phyloP scores from a whole-genome alignment of 225 moss, liverwort and hornwort species.

The Takakia lepidozioides region DNA sequence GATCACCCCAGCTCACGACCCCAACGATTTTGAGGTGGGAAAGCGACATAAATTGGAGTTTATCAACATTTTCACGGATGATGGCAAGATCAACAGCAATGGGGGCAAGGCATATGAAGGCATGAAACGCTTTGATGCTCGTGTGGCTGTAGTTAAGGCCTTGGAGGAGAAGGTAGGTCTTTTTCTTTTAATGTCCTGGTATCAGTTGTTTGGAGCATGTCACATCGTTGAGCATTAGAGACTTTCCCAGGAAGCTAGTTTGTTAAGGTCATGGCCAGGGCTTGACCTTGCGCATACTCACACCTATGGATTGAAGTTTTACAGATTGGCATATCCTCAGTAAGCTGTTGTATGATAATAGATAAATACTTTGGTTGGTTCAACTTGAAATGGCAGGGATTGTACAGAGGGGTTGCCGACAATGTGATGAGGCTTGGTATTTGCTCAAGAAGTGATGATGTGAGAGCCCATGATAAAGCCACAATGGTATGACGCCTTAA shows the following conservation, averaged over 20 bases:
- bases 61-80: slow-evolving; percentile 86
- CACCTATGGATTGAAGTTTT: too few relatives aligned
- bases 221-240: too few relatives aligned
- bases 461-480: slow-evolving; percentile 92
- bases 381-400: slow-evolving; percentile 70
- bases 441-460: slow-evolving; percentile 84
- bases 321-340: too few relatives aligned
- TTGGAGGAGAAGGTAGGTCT: slow-evolving; percentile 74
- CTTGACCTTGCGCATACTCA: too few relatives aligned
- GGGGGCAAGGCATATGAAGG: slow-evolving; percentile 74
- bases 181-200: too few relatives aligned
- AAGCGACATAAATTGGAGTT: slow-evolving; percentile 79
- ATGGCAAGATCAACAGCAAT: slow-evolving; percentile 78
- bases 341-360: too few relatives aligned
- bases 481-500: slow-evolving; percentile 50
- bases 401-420: slow-evolving; percentile 70
- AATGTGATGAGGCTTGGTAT: slow-evolving; percentile 79
- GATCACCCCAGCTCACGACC: slow-evolving; percentile 95
- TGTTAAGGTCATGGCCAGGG: too few relatives aligned
- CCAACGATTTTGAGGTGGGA: slow-evolving; percentile 79
- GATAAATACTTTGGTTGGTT: too few relatives aligned
- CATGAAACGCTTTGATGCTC: slow-evolving; percentile 75
- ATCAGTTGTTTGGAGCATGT: too few relatives aligned
- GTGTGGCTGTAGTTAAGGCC: slow-evolving; percentile 59
- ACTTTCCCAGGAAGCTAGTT: too few relatives aligned